phyloP scores from a whole-genome alignment of 2,329 filamentous ascomycete species.

The Hortaea werneckii region DNA sequence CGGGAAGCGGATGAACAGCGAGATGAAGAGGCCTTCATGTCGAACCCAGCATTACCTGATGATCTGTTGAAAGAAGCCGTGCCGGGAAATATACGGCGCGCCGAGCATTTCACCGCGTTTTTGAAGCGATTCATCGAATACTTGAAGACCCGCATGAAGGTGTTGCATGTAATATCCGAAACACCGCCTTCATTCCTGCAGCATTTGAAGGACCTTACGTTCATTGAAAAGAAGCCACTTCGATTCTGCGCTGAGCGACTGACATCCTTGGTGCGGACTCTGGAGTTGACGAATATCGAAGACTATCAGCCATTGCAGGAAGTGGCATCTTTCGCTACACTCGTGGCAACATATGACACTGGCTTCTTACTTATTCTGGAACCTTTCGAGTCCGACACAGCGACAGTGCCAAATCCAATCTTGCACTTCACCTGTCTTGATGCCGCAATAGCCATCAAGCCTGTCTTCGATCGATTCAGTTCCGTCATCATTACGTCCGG shows the following conservation, averaged over 20 bases:
- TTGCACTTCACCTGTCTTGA: conserved; percentile 95
- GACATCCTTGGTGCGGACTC: conserved; percentile 84
- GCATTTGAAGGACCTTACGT: conserved; percentile 90
- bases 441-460: conserved; percentile 94
- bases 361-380: conserved; percentile 95
- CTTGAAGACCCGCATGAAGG: conserved; percentile 91
- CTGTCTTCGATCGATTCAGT: conserved; percentile 93
- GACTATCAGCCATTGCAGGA: conserved; percentile 96
- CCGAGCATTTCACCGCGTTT: conserved; percentile 92
- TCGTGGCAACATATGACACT: conserved; percentile 93
- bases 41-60: conserved; percentile 87
- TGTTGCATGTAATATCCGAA: conserved; percentile 92
- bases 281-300: conserved; percentile 97
- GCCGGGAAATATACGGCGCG: conserved; percentile 88
- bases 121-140: conserved; percentile 97
- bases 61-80: conserved; percentile 93
- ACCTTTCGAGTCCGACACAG: conserved; percentile 89
- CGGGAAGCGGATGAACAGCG: conserved; percentile 79
- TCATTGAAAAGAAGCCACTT: conserved; percentile 92
- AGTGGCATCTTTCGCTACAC: conserved; percentile 91
- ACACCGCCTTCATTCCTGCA: conserved; percentile 88
- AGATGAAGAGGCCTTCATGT: conserved; percentile 93
- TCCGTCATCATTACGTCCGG: conserved; percentile 98
- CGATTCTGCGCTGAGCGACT: conserved; percentile 90
- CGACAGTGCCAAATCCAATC: conserved; percentile 92